Base-by-base conservation (phyloP, 1,284 basidiomycete species). In the Ustilago bromivora region DNA sequence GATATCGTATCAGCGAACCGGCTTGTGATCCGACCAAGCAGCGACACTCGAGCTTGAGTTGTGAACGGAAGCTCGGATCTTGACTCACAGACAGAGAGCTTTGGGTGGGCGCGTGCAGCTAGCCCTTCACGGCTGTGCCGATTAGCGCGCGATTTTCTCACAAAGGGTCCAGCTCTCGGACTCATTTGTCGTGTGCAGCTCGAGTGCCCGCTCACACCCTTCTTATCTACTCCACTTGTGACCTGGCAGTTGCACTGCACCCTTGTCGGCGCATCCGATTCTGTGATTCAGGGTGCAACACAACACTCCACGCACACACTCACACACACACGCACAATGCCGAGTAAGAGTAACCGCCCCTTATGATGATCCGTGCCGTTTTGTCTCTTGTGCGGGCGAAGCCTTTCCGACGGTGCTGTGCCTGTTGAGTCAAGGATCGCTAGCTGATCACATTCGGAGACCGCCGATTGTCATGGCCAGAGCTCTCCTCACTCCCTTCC, bases 181-280 rank as follows among this genome's bases (percentile, higher is more conserved):
- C 38, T 40, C 38, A 11, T 2, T 28, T 51, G 49, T 51, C 49
- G 49, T 28, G 49, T 51, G 49, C 49, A 51, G 49, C 28, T 51
- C 11, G 31, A 51, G 28, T 51, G 49, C 49, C 49, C 0, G 49
- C 13, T 15, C 13, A 17, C 40, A 41, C 1, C 13, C 2, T 7
- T 17, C 54, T 40, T 56, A 56, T 56, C 54, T 56, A 40, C 54
- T 56, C 54, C 54, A 56, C 54, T 40, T 40, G n/a, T 40, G 34
- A 28, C 23, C 54, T 56, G 34, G 34, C 53, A 51, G 49, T 13
- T 51, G 49, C 49, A 51, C 49, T 51, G 49, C 49, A 51, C 49
- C 49, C 49, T 51, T 51, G 54, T 38, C 54, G 36, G 35, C 13
- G 35, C 54, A 56, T 38, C 54, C 54, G 54, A 56, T 52, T 17